A percentile compares a stretch with the other conserved stretches of the same genome.
Conservation (phyloP, 257 asterid species). For the Gentiana macrophylla region DNA sequence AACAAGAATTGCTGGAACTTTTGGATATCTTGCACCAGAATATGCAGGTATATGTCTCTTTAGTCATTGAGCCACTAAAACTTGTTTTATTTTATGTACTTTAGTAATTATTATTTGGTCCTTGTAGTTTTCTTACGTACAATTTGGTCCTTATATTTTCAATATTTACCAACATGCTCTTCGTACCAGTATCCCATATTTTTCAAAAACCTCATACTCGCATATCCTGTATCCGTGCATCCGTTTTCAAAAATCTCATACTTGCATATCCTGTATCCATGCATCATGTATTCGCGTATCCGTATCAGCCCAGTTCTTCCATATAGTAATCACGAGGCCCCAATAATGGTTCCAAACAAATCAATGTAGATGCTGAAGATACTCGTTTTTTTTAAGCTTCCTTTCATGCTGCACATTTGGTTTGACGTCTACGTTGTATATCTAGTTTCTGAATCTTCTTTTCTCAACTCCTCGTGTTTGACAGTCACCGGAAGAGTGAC, state of each 20-base stretch:
- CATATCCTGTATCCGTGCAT: not conserved
- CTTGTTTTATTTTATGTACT: not conserved
- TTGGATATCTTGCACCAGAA: conserved; percentile 93
- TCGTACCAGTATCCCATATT: no score
- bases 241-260: not conserved
- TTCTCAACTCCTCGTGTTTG: conserved; percentile 9
- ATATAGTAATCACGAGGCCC: no score
- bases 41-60: conserved; percentile 55
- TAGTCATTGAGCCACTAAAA: not conserved
- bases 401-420: not conserved
- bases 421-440: not conserved
- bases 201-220: no score
- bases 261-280: not conserved
- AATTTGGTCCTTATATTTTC: no score
- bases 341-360: no score
- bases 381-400: no score
- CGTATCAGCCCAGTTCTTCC: no score
- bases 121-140: no score
- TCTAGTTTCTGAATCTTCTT: conserved; percentile 1
- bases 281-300: no score
- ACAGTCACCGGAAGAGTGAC: conserved; percentile 95
- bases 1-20: conserved; percentile 88
- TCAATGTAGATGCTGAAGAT: no score
- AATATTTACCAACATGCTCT: no score
- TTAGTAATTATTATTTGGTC: no score